Evolutionary conservation across 768 basidiomycete species (phyloP).

Genomic region (Phlegmacium glaucopus): DNA sequence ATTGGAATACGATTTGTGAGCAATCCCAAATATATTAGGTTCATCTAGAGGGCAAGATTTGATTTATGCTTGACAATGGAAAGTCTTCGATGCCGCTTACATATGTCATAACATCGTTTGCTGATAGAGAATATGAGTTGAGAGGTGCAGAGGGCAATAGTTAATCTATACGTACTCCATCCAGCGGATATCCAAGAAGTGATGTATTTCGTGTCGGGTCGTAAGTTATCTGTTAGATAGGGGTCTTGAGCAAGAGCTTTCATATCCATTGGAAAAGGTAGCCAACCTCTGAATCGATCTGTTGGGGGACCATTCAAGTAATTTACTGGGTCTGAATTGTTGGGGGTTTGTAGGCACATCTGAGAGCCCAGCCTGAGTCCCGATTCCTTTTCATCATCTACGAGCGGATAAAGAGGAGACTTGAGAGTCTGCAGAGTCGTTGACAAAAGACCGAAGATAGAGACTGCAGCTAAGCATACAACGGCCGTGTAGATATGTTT

Average conservation of each 20-base stretch:
- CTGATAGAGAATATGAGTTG: slow-evolving; percentile 56
- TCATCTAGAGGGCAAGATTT: slow-evolving; percentile 30
- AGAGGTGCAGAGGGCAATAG: slow-evolving; percentile 2
- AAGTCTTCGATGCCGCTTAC: slow-evolving; percentile 26
- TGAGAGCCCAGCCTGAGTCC: neutral
- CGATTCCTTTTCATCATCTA: neutral
- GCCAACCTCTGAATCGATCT: slow-evolving; percentile 50
- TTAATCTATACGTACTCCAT: slow-evolving; percentile 51
- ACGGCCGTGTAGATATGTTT: slow-evolving; percentile 11
- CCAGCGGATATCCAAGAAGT: slow-evolving; percentile 77
- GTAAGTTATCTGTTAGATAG: slow-evolving; percentile 53
- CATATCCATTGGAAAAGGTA: neutral
- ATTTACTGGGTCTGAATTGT: slow-evolving; percentile 11
- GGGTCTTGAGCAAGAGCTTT: neutral
- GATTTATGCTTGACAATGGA: neutral
- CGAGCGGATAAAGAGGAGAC: neutral
- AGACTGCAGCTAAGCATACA: slow-evolving; percentile 12
- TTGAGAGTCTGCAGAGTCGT: slow-evolving; percentile 12
- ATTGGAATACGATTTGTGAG: slow-evolving; percentile 60
- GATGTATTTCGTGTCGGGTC: slow-evolving; percentile 58
- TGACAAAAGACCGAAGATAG: slow-evolving; percentile 12
- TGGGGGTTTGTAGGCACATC: slow-evolving; percentile 2
- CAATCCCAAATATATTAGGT: slow-evolving; percentile 56
- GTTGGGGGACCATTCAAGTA: slow-evolving; percentile 51
- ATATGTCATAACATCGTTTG: slow-evolving; percentile 78